Base-by-base conservation (phyloP, 1,284 basidiomycete genomes). In the Ustilago tritici region DNA sequence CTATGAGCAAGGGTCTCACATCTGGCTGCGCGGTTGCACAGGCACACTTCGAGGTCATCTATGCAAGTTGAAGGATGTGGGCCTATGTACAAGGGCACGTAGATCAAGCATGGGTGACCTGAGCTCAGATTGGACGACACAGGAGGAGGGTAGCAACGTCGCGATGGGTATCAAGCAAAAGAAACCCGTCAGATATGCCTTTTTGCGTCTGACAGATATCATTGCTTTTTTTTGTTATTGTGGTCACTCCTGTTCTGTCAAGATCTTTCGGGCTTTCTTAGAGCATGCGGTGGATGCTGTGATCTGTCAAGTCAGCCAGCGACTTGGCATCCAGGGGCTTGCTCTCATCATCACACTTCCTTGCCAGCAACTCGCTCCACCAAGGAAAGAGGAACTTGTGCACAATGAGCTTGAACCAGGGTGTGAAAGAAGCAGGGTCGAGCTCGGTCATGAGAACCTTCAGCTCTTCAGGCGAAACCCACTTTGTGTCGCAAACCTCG, bases 381-480 rank as follows among this genome's bases (percentile, higher is more conserved):
- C 97, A 99, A 15, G 94, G 94, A 86, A 96, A 98, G 58, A 99
- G 89, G 87, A 98, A 98, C 85, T 97, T 94, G 9, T 95, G 91
- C 1, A 95, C 95, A 83, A 99, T 99, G 47, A 99, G 91, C 87
- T 95, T 95, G 91, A 99, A 99, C 97, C 97, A 99, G 0, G 97
- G 97, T 4, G 97, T 99, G 87, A 99, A 99, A 0, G 90, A 90
- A 84, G 93, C 93, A 50, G 88, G 84, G 55, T 86, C 84, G 46
- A 91, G 85, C 78, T 94, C 92, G 54, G 92, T 89, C 87, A 99
- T 98, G 92, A 99, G 95, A 12, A 88, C 90, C 85, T 94, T 91
- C 56, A 99, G 88, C 87, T 99, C 96, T 1, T 89, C 89, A 87
- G 94, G 94, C 86, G 92, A 91, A 35, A 99, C 96, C 88, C 97